Base-by-base conservation (phyloP, 768 basidiomycete genomes). In the Podaxis pistillaris region DNA sequence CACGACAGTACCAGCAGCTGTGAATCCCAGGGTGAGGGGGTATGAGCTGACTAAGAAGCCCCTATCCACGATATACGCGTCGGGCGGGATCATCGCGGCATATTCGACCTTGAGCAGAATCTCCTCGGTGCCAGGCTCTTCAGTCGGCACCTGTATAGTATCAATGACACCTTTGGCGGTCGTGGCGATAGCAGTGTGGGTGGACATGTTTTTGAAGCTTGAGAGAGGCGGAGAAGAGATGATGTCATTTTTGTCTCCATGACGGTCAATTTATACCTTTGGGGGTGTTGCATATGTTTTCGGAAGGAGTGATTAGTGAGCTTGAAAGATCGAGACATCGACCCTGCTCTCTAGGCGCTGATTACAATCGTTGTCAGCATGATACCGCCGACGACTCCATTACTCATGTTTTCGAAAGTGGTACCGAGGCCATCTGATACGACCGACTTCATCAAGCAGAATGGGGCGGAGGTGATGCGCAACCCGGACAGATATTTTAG, bases 171-270 rank as follows among this genome's bases (percentile, higher is more conserved):
- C 76, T 59, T 72, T 67, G 37, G 76, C 65, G 6, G 69, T 73
- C 5, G 75, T 71, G 7, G 78, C 82, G 51, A 83, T 71, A 9
- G 78, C 82, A 9, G 68, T 74, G 64, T 84, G 81, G 1, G 72
- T 79, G 56, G 75, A 52, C 73, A 75, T 76, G 44, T 13, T 56
- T 33, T 28, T 53, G 51, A 30, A 17, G 8, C 33, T 33, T 11
- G 9, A 12, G 5, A 30, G 11, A 13, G 12, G 49, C 12, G 0
- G 19, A 56, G 30, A 17, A 11, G 54, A 15, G 36, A 6, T 37
- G 19, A 24, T 38, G 51, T 30, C 30, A 38, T 38, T 56, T 41
- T 13, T 24, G 22, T 11, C n/a, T 2, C n/a, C 9, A 38, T 13
- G n/a, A 12, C 24, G 4, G 61, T 47, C 9, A 56, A 36, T 17